Conservation (phyloP, 2,329 filamentous ascomycete species). For the Aspergillus pseudoterreus region DNA sequence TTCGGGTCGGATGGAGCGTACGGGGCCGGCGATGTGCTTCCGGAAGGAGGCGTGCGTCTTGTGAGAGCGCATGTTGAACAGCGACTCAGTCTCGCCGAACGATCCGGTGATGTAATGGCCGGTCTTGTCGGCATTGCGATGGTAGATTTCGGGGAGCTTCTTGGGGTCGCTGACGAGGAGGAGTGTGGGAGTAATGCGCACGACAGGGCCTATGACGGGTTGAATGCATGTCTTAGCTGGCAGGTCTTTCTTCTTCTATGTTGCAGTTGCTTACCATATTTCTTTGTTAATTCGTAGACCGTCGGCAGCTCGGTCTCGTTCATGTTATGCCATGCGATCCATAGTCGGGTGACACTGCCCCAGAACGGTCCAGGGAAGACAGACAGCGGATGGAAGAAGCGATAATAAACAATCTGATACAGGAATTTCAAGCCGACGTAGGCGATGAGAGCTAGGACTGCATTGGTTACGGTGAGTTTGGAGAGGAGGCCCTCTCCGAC, state of each 20-base stretch:
- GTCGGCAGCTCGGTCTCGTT: conserved; percentile 45
- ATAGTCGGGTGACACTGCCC: conserved; percentile 52
- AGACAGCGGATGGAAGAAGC: conserved; percentile 51
- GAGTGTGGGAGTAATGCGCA: conserved; percentile 53
- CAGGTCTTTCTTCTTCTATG: background rate
- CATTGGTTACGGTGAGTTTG: conserved; percentile 25
- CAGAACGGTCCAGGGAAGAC: conserved; percentile 55
- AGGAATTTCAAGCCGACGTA: conserved; percentile 23
- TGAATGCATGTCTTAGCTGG: background rate
- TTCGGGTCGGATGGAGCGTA: conserved; percentile 16
- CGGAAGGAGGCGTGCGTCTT: conserved; percentile 50
- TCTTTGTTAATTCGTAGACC: conserved; percentile 42
- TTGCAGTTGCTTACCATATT: conserved; percentile 41
- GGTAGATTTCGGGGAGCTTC: conserved; percentile 55
- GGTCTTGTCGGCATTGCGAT: conserved; percentile 54
- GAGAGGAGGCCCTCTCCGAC: conserved; percentile 19
- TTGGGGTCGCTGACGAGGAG: conserved; percentile 52
- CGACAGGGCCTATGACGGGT: conserved; percentile 43
- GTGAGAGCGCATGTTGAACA: conserved; percentile 58
- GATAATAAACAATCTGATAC: conserved; percentile 40
- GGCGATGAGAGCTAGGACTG: conserved; percentile 17
- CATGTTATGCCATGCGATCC: conserved; percentile 52
- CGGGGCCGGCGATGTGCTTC: conserved; percentile 52
- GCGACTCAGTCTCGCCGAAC: conserved; percentile 53
- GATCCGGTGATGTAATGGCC: conserved; percentile 57